Conservation (phyloP, 2,329 filamentous ascomycete species). For the Monosporascus cannonballus region DNA sequence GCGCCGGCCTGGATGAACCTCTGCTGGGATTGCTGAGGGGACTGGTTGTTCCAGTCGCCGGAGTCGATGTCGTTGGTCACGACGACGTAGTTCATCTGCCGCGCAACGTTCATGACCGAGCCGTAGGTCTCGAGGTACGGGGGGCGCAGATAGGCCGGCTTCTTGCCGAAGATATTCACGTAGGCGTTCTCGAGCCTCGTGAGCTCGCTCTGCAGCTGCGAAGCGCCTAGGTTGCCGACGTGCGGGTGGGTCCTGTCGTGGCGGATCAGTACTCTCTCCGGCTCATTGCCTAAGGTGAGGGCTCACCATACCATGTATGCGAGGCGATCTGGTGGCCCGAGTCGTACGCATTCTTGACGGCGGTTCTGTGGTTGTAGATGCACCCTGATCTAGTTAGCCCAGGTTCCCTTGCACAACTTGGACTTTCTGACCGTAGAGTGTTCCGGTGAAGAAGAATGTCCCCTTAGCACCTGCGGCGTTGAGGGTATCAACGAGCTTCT, state of each 20-base stretch:
- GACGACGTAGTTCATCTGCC: constrained; percentile 49
- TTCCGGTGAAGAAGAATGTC: constrained; percentile 49
- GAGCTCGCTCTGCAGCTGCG: constrained; percentile 41
- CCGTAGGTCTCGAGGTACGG: constrained; percentile 43
- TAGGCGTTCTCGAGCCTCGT: constrained; percentile 43
- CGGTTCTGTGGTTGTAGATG: constrained; percentile 42
- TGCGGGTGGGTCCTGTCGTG: constrained; percentile 37
- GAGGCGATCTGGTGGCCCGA: constrained; percentile 48
- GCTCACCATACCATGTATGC: constrained; percentile 39
- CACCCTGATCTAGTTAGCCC: constrained; percentile 23
- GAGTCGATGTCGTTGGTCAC: constrained; percentile 57
- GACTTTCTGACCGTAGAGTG: constrained; percentile 32
- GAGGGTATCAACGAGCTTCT: constrained; percentile 43
- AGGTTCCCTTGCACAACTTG: background rate
- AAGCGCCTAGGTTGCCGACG: constrained; percentile 32
- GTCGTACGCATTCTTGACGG: constrained; percentile 47
- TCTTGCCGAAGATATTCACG: constrained; percentile 42
- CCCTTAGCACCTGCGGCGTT: constrained; percentile 42
- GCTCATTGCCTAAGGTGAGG: background rate
- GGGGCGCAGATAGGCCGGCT: constrained; percentile 44
- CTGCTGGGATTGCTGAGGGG: constrained; percentile 44
- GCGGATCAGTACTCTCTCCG: background rate
- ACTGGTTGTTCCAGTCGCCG: constrained; percentile 53
- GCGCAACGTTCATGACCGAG: constrained; percentile 35
- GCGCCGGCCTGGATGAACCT: constrained; percentile 41